Conservation (phyloP, 2,329 filamentous ascomycete species). For the Trichothecium sympodiale region DNA sequence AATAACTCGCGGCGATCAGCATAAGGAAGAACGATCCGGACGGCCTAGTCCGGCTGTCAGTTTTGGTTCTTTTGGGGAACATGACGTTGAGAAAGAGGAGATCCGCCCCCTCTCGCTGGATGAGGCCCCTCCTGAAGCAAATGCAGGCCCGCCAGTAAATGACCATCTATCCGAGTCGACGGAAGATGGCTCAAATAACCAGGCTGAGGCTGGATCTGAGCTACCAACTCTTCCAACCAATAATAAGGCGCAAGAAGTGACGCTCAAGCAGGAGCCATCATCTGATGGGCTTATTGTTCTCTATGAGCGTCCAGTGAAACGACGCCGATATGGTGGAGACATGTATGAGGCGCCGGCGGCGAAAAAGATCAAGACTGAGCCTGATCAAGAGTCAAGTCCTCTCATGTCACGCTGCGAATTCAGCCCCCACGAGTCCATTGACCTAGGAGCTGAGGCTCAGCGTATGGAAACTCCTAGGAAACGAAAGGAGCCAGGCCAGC, state of each 20-base stretch:
- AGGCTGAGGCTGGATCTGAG: slow-evolving; percentile 12
- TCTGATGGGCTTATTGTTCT: slow-evolving; percentile 42
- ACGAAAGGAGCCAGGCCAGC: slow-evolving; percentile 10
- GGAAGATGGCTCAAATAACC: slow-evolving; percentile 3
- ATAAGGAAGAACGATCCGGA: not conserved
- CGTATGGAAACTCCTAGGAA: slow-evolving; percentile 24
- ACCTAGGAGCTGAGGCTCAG: slow-evolving; percentile 31
- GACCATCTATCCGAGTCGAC: slow-evolving; percentile 1
- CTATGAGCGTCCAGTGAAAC: slow-evolving; percentile 36
- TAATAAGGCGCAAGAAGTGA: slow-evolving; percentile 4
- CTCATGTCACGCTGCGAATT: slow-evolving; percentile 12
- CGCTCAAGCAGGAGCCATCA: slow-evolving; percentile 39
- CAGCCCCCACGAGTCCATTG: slow-evolving; percentile 44
- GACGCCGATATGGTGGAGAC: slow-evolving; percentile 27
- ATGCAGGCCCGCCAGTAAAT: not conserved
- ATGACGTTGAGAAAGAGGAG: not conserved
- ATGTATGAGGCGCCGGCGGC: slow-evolving; percentile 6
- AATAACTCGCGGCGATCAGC: slow-evolving; percentile 3
- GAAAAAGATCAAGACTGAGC: slow-evolving; percentile 2
- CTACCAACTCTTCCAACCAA: slow-evolving; percentile 7
- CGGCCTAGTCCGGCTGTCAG: not conserved
- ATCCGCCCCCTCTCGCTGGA: not conserved
- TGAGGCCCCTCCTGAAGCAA: not conserved
- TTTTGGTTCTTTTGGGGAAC: too few species aligned
- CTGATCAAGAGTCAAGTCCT: slow-evolving; percentile 2